These are phyloP conservation scores for Pseudogymnoascus sp. DNA, from an alignment of 2,329 filamentous ascomycete species.

Conservation along the genomic window DNA sequence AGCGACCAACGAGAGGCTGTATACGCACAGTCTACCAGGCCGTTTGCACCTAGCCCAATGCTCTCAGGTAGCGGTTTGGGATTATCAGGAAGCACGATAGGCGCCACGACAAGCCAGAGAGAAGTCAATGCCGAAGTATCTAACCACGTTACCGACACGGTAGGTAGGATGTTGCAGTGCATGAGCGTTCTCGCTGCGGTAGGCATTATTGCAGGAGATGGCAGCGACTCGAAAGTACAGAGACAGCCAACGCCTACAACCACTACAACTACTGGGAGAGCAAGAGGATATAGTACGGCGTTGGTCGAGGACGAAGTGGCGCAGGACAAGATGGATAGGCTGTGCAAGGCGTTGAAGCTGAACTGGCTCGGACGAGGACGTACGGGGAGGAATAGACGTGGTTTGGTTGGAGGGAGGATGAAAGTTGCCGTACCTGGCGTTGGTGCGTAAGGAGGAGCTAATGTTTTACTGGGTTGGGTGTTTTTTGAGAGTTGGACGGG, in stretches of 20 bases:
- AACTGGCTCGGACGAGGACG: constrained; percentile 92
- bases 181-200: constrained; percentile 81
- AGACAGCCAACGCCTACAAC: not conserved
- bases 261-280: constrained; percentile 16
- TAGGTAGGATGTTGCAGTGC: constrained; percentile 92
- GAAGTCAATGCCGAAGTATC: constrained; percentile 51
- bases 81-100: not conserved
- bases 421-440: constrained; percentile 13
- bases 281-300: constrained; percentile 17
- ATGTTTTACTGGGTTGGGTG: not conserved
- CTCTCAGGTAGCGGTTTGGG: not conserved
- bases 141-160: constrained; percentile 83
- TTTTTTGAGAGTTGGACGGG: not conserved
- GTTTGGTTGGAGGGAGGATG: constrained; percentile 55
- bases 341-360: constrained; percentile 83
- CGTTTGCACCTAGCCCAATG: constrained; percentile 38
- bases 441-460: not conserved
- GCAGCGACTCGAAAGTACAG: not conserved
- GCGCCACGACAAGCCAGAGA: constrained; percentile 24
- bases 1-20: constrained; percentile 37
- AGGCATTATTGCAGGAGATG: constrained; percentile 31
- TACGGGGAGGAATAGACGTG: constrained; percentile 80
- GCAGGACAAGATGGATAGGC: constrained; percentile 70
- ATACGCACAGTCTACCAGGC: constrained; percentile 27
- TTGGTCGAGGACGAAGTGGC: constrained; percentile 56